Conservation (phyloP, 345 rosid species). For the Rhodomyrtus tomentosa region DNA sequence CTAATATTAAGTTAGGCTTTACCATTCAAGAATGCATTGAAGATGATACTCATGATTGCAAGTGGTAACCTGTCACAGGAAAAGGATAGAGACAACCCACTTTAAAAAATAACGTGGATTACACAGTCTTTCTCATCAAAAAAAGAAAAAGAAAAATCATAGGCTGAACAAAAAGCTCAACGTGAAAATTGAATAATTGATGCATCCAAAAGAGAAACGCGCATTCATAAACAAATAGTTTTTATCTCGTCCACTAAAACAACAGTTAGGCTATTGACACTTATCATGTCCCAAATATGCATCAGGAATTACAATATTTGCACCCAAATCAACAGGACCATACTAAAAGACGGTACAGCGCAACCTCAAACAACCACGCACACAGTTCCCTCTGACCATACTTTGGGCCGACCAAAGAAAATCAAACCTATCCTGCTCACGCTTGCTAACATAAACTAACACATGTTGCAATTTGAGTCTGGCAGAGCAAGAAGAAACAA, state of each 20-base stretch:
- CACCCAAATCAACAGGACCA: not conserved
- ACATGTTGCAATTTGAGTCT: not conserved
- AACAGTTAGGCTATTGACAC: not conserved
- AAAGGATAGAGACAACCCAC: not conserved
- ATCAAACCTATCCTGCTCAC: not conserved
- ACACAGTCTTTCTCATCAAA: not conserved
- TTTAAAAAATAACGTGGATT: not conserved
- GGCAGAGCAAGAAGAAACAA: not conserved
- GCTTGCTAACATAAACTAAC: not conserved
- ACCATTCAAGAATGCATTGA: constrained; percentile 96
- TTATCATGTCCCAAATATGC: not conserved
- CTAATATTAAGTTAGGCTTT: not conserved
- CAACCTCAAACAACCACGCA: not conserved
- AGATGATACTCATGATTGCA: constrained; percentile 96
- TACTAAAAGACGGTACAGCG: not conserved
- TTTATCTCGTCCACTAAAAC: not conserved
- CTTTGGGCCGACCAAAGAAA: not conserved
- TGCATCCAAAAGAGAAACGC: not conserved
- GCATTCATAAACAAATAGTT: not conserved
- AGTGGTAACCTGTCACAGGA: constrained; percentile 51
- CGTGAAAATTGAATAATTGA: not conserved
- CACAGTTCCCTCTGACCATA: not conserved
- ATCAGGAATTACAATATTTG: not conserved
- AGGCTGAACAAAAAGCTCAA: not conserved
- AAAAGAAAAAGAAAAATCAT: not conserved